Evolutionary conservation across 1,139 yeast species (phyloP), one percentile per base, ranked within the genome.

Genomic region (Scheffersomyces lignicola): DNA sequence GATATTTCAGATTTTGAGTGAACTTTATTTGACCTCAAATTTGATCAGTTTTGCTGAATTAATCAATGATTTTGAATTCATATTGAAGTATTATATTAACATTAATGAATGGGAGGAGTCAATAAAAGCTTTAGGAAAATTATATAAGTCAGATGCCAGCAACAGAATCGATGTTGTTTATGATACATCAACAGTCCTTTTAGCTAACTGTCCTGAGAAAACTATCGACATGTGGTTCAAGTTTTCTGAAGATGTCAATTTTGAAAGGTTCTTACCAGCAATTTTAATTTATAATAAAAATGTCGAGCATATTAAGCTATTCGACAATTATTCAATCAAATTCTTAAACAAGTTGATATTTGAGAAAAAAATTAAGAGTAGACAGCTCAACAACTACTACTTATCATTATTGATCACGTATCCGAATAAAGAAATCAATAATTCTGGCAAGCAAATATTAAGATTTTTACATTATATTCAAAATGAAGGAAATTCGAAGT

Each of bases 211-310:
- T 7, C 92, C 99, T 0, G 65, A 65, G 24, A 73, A 70, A 10
- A 87, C 96, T 0, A 78, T 86, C 1, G 85, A 83, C 29, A 72
- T 86, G 0, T 92, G 97, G 97, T 73, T 86, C 52, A 71, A 82
- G 38, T 58, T 80, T 33, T 43, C 50, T 13, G 41, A 35, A 17
- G 58, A 54, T 12, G 38, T 76, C 9, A 74, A 84, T 36, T 79
- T 81, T 29, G 72, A 76, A 8, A 77, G 71, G 42, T 65, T 94
- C 20, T 60, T 92, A 5, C 95, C 97, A 1, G 81, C 97, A 0
- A 64, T 92, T 12, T 56, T 89, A 42, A 70, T 80, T 0, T 88
- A 84, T 57, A 80, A 80, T 44, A 69, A 76, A 25, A 66, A 70
- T 37, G 70, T 68, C 40, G 52, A 38, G 1, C 36, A 39, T 3